Evolutionary conservation across 371 early-diverging fungal genomes (phyloP).

Genomic region (Mucor mucedo): DNA sequence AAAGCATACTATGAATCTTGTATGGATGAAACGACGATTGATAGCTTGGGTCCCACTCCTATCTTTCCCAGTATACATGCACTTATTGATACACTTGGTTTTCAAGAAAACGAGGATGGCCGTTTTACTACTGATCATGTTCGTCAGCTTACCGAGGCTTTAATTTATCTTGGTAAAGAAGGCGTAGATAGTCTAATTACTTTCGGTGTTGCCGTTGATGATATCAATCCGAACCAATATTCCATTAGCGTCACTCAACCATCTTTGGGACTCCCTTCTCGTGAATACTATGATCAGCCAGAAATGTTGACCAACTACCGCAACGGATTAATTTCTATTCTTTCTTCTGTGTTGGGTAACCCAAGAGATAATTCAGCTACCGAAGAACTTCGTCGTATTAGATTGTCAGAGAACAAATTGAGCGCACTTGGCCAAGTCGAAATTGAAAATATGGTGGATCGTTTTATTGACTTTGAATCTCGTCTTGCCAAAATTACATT

Average conservation of each 20-base stretch:
- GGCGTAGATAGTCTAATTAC: slow-evolving; percentile 34
- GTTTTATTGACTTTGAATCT: slow-evolving; percentile 57
- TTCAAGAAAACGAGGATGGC: not conserved
- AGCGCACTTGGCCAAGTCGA: slow-evolving; percentile 8
- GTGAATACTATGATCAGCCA: slow-evolving; percentile 57
- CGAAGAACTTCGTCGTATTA: slow-evolving; percentile 4
- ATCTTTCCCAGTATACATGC: slow-evolving; percentile 26
- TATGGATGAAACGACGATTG: slow-evolving; percentile 53
- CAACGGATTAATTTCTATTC: slow-evolving; percentile 30
- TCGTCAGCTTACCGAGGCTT: slow-evolving; percentile 7
- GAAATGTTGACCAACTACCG: slow-evolving; percentile 38
- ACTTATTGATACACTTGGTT: slow-evolving; percentile 7
- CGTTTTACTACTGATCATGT: slow-evolving; percentile 4
- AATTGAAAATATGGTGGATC: slow-evolving; percentile 36
- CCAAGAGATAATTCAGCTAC: not conserved
- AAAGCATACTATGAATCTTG: slow-evolving; percentile 57
- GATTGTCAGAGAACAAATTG: slow-evolving; percentile 17
- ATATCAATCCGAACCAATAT: slow-evolving; percentile 44
- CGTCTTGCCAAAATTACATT: slow-evolving; percentile 46
- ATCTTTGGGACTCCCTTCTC: slow-evolving; percentile 54
- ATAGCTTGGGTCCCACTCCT: slow-evolving; percentile 54
- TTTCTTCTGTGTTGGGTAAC: slow-evolving; percentile 25
- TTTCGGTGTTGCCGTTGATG: slow-evolving; percentile 44
- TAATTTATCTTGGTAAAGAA: slow-evolving; percentile 14
- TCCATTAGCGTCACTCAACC: slow-evolving; percentile 47